Evolutionary conservation across 495 filamentous ascomycete genomes (phyloP), one percentile per base, ranked within the genome.

Genomic region (Terfezia boudieri): DNA sequence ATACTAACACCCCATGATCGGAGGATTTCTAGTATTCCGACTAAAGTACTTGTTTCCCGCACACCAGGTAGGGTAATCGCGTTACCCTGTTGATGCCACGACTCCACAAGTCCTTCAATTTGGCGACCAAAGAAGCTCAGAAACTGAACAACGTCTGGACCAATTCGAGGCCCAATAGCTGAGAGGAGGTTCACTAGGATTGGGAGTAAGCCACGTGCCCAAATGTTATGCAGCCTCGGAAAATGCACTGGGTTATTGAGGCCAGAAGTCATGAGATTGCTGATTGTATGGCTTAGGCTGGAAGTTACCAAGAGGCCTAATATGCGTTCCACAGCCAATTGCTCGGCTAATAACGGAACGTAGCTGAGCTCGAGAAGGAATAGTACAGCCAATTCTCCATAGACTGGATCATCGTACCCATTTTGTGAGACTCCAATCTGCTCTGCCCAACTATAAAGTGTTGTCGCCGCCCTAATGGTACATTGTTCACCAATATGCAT

Each of bases 371-470:
- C 84, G 52, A 94, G 77, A 16, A 99, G 78, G 66, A 94, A 89
- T 16, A 83, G 74, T 9, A 94, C 73, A 60, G 82, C 82, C 16
- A 94, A 71, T 60, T 95, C 86, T 58, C 86, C 92, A 68, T 94
- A 95, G 49, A 99, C 71, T n/a, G 90, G 92, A 59, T 98, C 89
- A 35, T 80, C 4, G 12, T 14, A 46, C 17, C 41, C 78, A 52
- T 79, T 76, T 38, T 77, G 71, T 5, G 74, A 69, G 12, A 76
- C 60, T 14, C 67, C 67, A 48, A 90, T 73, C 57, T 80, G 78
- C 66, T 96, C 85, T 14, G 90, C 78, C 92, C 92, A 99, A 7
- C 85, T 93, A 67, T 92, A 95, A 51, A 99, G 73, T 11, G 83
- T 84, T 14, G 81, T 80, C 0, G 86, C 87, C 52, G 83, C 80